These are phyloP conservation scores for Aspergillus pseudotamarii DNA, from an alignment of 2,329 filamentous ascomycete genomes.

Conservation along the genomic window DNA sequence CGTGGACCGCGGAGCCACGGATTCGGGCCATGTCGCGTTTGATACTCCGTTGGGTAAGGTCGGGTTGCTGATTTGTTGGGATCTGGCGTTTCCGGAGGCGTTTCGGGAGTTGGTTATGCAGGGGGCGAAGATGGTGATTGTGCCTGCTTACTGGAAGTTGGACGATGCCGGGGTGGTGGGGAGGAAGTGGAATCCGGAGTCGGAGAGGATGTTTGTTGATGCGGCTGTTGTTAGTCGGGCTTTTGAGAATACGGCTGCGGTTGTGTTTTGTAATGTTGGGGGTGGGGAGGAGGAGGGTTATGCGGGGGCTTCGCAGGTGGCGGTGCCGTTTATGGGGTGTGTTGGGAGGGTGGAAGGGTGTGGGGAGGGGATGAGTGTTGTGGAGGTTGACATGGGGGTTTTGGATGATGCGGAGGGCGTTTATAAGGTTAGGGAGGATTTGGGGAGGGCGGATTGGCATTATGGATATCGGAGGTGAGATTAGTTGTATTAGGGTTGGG, in stretches of 20 bases:
- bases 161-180: conserved; percentile 26
- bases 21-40: conserved; percentile 43
- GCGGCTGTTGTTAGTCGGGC: conserved; percentile 55
- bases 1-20: conserved; percentile 57
- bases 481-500: no score
- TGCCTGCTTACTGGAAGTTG: conserved; percentile 57
- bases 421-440: conserved; percentile 28
- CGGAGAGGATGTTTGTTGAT: conserved; percentile 58
- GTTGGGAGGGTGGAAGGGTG: conserved; percentile 54
- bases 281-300: conserved; percentile 45
- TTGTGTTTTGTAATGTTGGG: conserved; percentile 61
- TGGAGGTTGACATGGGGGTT: conserved; percentile 58
- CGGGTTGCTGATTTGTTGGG: conserved; percentile 63
- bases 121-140: conserved; percentile 59
- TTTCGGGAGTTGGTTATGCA: conserved; percentile 59
- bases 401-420: conserved; percentile 54
- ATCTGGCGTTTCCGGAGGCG: conserved; percentile 62
- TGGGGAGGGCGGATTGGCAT: conserved; percentile 19
- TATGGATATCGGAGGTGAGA: background rate
- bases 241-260: conserved; percentile 62
- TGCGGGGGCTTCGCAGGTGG: conserved; percentile 58
- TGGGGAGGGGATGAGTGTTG: conserved; percentile 68
- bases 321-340: conserved; percentile 57
- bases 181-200: conserved; percentile 47
- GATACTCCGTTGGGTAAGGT: conserved; percentile 59